Evolutionary conservation across 1,284 basidiomycete species (phyloP), one percentile per base, ranked within the genome.

Genomic region (Tremellales sp.): DNA sequence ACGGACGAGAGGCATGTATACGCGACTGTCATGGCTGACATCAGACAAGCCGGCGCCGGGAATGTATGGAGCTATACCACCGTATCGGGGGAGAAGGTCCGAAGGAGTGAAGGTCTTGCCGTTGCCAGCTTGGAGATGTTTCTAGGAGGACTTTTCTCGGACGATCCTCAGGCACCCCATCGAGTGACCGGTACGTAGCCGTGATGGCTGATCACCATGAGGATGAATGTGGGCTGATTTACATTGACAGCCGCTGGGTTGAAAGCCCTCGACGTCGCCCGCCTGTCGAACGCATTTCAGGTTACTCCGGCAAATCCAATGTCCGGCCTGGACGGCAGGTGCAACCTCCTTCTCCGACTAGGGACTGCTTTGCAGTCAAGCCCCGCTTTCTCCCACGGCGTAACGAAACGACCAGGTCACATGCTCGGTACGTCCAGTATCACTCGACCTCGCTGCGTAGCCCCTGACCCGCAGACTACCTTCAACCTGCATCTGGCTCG

Each of bases 121-220:
- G 85, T 97, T 4, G 93, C 91, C 0, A 90, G 87, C 61, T 76
- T 90, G 43, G 83, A 89, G 66, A 96, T 97, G 89, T 97, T 96
- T 61, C 72, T 80, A 44, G 70, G 77, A 4, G 93, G 93, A 1
- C 73, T 89, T 45, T 97, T 96, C 73, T 89, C 86, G 7, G 79
- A 83, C n/a, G 78, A 81, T 56, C 61, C 63, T 8, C 67, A 70
- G 0, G 81, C 88, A 57, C 85, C 85, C 12, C 79, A 81, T 65
- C 80, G 80, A 47, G 91, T 89, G 1, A 87, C 93, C 72, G 86
- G 89, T 91, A 65, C 52, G 73, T 63, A 15, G 3, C 8, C 37
- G 17, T 35, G 10, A 3, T 21, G 22, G 4, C 13, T 11, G 36
- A 56, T 60, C 40, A 53, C 46, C 13, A 37, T 17, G 10, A 21